Evolutionary conservation across 225 moss, liverwort and hornwort genomes (phyloP), one percentile per base, ranked within the genome.

Genomic region (Thuidium tamariscinum): DNA sequence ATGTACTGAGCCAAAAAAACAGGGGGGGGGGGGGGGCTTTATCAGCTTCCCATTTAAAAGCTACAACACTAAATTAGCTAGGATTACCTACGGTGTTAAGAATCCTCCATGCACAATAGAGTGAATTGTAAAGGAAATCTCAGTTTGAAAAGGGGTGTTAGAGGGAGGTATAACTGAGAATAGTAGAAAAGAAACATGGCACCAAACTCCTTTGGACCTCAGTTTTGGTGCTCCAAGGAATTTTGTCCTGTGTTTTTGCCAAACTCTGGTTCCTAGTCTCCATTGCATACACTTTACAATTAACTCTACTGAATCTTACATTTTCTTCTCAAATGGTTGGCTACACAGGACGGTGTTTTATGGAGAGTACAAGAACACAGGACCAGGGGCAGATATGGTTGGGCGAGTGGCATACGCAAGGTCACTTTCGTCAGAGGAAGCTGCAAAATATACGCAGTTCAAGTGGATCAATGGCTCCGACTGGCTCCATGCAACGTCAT

Each of bases 391-490:
- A 15, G n/a, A 75, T 55, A 83, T 75, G 82, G 29, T 41, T 22
- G 87, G 82, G 49, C 84, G 85, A 22, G 88, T 87, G 82, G 22
- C 84, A 16, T 92, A 88, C 44, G 9, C 87, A 3, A 82, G 42
- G 41, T 44, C 64, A 37, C 92, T 92, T 13, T 82, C 88, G 41
- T 55, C 80, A 4, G 9, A 41, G 19, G 88, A 92, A 80, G 88
- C 83, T 82, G 85, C 74, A 61, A 42, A 51, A 18, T 90, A 67
- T 56, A 90, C 74, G 7, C 57, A 62, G 16, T 44, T 87, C 36
- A 63, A 66, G 41, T 92, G 90, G 90, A 89, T 92, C 39, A 75
- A 92, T 83, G 90, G 92, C 57, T 92, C 92, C 2, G 87, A 90
- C 7, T 89, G 92, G 92, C 87, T 92, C 30, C 25, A 71, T 7